phyloP scores from a whole-genome alignment of 495 filamentous ascomycete genomes.

The Aspergillus sparsus region DNA sequence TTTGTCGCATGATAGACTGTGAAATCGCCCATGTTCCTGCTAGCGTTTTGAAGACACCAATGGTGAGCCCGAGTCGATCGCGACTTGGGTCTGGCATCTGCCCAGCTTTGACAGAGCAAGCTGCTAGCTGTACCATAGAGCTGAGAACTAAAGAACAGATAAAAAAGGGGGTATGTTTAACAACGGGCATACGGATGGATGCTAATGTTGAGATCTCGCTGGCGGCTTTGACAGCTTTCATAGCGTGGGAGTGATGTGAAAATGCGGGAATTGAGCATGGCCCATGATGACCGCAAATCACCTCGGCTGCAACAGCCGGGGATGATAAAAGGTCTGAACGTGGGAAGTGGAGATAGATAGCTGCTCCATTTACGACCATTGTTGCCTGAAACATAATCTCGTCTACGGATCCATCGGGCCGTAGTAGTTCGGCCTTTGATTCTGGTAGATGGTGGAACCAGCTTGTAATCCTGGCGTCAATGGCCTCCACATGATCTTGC shows the following conservation, averaged over 20 bases:
- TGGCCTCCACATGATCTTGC: conserved; percentile 51
- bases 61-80: conserved; percentile 76
- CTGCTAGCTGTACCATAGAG: conserved; percentile 59
- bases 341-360: conserved; percentile 50
- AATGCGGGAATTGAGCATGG: conserved; percentile 53
- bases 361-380: conserved; percentile 69
- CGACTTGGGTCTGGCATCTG: conserved; percentile 70
- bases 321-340: conserved; percentile 53
- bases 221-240: conserved; percentile 76
- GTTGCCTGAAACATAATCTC: conserved; percentile 92
- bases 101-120: conserved; percentile 69
- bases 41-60: conserved; percentile 76
- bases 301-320: conserved; percentile 47
- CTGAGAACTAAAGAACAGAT: conserved; percentile 71
- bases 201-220: conserved; percentile 76
- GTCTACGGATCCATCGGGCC: conserved; percentile 66
- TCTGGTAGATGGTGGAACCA: conserved; percentile 80
- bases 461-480: conserved; percentile 77
- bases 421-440: conserved; percentile 70
- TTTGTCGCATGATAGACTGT: conserved; percentile 68
- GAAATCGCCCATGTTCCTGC: conserved; percentile 78
- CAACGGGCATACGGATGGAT: conserved; percentile 69
- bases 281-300: conserved; percentile 50
- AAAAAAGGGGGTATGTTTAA: conserved; percentile 85
- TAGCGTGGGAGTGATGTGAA: conserved; percentile 66